Percentiles rank a stretch among this genome's conserved stretches.
These are phyloP conservation scores for Dryas drummondii DNA, from an alignment of 306 rosid species.

Conservation along the genomic window DNA sequence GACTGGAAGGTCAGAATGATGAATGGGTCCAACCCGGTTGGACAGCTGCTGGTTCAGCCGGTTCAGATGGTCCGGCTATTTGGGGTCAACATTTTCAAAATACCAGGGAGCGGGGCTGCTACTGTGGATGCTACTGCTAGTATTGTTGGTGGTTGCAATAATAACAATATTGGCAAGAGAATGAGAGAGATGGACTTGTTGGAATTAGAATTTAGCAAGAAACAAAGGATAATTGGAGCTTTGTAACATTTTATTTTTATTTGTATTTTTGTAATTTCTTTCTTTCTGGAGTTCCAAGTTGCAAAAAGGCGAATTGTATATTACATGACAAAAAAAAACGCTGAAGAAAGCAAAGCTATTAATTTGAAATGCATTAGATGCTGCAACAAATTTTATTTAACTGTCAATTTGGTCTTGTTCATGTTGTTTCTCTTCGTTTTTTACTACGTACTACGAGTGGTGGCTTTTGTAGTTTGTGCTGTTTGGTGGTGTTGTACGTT, in stretches of 20 bases:
- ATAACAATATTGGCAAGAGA: slow-evolving; percentile 51
- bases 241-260: slow-evolving; percentile 45
- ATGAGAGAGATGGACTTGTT: slow-evolving; percentile 63
- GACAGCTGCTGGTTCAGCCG: slow-evolving; percentile 41
- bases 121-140: slow-evolving; percentile 11
- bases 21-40: slow-evolving; percentile 13
- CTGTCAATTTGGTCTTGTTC: slow-evolving; percentile 30
- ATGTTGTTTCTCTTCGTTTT: neutral
- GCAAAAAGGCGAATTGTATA: slow-evolving; percentile 49
- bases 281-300: slow-evolving; percentile 44
- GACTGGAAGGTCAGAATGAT: slow-evolving; percentile 57
- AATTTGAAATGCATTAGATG: slow-evolving; percentile 37
- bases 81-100: slow-evolving; percentile 85
- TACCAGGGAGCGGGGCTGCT: slow-evolving; percentile 36
- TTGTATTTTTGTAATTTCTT: neutral
- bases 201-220: slow-evolving; percentile 65
- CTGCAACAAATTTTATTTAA: slow-evolving; percentile 29
- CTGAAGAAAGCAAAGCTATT: slow-evolving; percentile 34
- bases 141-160: slow-evolving; percentile 37
- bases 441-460: neutral
- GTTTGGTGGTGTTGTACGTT: slow-evolving; percentile 13
- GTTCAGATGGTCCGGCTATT: slow-evolving; percentile 78
- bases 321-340: slow-evolving; percentile 35
- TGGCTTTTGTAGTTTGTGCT: slow-evolving; percentile 23
- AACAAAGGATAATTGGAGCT: slow-evolving; percentile 84